Percentiles rank a stretch among this genome's conserved stretches.
Evolutionary conservation across 1,284 basidiomycete species (phyloP).

Genomic region (Pyrrhoderma noxium): DNA sequence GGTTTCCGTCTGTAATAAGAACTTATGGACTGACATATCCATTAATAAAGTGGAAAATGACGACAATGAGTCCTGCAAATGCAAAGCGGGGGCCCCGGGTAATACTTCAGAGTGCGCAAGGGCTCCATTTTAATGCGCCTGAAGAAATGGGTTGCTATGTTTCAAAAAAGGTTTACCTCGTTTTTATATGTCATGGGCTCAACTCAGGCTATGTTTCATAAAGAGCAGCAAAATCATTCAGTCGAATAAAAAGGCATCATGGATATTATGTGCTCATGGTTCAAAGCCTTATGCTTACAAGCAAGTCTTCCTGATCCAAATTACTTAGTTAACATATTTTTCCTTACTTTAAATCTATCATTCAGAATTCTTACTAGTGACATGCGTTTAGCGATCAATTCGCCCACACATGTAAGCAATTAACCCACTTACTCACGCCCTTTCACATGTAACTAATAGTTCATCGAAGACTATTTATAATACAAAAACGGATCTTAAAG

Average conservation of each 20-base stretch:
- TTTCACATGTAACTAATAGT: neutral
- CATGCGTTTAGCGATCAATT: slow-evolving; percentile 13
- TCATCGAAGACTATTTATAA: slow-evolving; percentile 4
- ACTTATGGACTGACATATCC: neutral
- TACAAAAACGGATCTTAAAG: slow-evolving; percentile 8
- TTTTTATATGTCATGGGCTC: neutral
- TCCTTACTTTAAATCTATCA: neutral
- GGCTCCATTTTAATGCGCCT: neutral
- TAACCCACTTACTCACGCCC: too few relatives aligned
- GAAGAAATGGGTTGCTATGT: slow-evolving; percentile 7
- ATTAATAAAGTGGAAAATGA: slow-evolving; percentile 11
- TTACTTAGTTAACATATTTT: neutral
- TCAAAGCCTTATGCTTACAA: slow-evolving; percentile 15
- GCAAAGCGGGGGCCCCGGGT: slow-evolving; percentile 9
- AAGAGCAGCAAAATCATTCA: slow-evolving; percentile 13
- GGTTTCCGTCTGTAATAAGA: neutral
- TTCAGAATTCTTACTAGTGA: slow-evolving; percentile 13
- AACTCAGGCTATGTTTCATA: neutral
- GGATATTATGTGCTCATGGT: slow-evolving; percentile 9
- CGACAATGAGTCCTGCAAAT: slow-evolving; percentile 2
- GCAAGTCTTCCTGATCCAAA: slow-evolving; percentile 1
- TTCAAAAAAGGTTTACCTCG: slow-evolving; percentile 11
- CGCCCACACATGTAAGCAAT: slow-evolving; percentile 10
- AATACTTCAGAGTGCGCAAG: slow-evolving; percentile 1
- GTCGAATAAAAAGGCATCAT: slow-evolving; percentile 7